Evolutionary conservation across 768 basidiomycete species (phyloP), one percentile per base, ranked within the genome.

Genomic region (Cystobasidium tubakii): DNA sequence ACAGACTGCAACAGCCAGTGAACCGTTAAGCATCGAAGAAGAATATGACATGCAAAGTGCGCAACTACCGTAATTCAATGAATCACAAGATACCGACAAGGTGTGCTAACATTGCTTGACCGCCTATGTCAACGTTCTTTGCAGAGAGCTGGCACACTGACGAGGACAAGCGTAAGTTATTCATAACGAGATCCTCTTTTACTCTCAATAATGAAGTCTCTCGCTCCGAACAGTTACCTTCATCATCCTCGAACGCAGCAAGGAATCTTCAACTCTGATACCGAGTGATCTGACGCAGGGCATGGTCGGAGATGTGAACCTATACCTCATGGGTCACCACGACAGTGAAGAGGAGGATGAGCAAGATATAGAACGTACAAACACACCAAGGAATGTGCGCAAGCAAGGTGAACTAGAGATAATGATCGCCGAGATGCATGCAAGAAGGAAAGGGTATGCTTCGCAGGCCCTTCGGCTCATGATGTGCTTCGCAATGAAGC

Each of bases 261-360:
- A 50, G 46, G 46, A 39, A 6, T 39, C 39, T 6, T 39, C 39
- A 15, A 15, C 7, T 15, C 7, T 39, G 39, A 15, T 39, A 15
- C 39, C 39, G 39, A 39, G 0, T 73, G 65, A 33, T 79, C 62
- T 80, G 83, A 73, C 76, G 83, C 77, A 44, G 74, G 85, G 84
- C 12, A 93, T 95, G 92, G 83, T 94, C 23, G 94, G 94, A 36
- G 94, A 97, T 79, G 92, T 92, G 42, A 96, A 96, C 80, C 81
- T 96, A 31, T 96, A 96, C 80, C 81, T 95, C 53, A 88, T 89
- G 57, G 87, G 87, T 57, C 76, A 80, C 21, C 80, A 75, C 36
- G 77, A 73, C 12, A 77, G 78, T 23, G 76, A 76, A 12, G 82
- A 82, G 31, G 81, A 77, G 1, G 79, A 78, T 0, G 81, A 82